Conservation (phyloP, 1,284 basidiomycete genomes). For the Phylloporus sp. region DNA sequence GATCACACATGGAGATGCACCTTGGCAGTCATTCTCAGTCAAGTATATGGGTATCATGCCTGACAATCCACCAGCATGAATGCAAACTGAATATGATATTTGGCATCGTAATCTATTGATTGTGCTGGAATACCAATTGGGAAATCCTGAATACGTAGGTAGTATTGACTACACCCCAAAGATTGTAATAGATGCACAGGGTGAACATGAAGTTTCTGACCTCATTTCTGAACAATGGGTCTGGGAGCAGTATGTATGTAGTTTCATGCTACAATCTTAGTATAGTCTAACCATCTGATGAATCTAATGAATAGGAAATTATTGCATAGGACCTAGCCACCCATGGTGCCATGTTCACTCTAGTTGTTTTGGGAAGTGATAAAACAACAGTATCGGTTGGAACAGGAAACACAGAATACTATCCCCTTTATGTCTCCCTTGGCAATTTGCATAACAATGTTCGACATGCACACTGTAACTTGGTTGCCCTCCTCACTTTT, state of each 20-base stretch:
- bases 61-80: neutral
- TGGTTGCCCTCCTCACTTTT: neutral
- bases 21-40: neutral
- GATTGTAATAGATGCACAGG: neutral
- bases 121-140: neutral
- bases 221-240: neutral
- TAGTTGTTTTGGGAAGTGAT: neutral
- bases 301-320: neutral
- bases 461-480: neutral
- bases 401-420: neutral
- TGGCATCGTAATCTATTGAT: neutral
- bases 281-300: too few relatives aligned
- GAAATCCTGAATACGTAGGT: neutral
- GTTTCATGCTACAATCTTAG: neutral
- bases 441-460: neutral
- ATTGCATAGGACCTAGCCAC: neutral
- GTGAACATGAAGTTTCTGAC: neutral
- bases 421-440: neutral
- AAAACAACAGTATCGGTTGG: neutral
- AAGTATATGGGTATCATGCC: neutral
- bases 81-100: neutral
- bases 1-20: neutral
- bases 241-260: neutral
- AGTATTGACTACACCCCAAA: neutral
- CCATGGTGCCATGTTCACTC: neutral